Evolutionary conservation across 2,329 filamentous ascomycete genomes (phyloP), one percentile per base, ranked within the genome.

Genomic region (Xylaria sp.): DNA sequence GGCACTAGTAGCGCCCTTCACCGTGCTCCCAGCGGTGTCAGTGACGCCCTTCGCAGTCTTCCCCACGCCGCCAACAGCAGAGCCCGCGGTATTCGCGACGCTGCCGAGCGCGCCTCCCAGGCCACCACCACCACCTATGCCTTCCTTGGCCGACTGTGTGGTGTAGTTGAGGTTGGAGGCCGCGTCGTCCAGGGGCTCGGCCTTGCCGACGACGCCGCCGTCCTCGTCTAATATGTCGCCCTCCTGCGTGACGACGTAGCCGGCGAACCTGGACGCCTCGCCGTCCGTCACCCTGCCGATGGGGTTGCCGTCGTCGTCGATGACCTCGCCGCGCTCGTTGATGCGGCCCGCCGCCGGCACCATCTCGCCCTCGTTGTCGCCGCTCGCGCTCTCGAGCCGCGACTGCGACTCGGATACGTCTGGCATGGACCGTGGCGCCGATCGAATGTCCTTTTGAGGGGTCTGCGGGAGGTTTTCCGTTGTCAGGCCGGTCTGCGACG

Each of bases 241-340:
- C 54, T 78, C 73, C 55, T 77, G 75, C 10, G 73, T 73, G 49
- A 78, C 74, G 51, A 79, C 62, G 61, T 68, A 73, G 48, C 71
- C 71, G 13, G 65, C 57, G 47, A 75, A 72, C 17, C 72, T 70
- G 8, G 68, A 64, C 5, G 70, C 63, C 31, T 74, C 64, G 37
- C 71, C 70, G 54, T 69, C 63, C 31, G 74, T 74, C 8, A 79
- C 77, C 52, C 75, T 76, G 53, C 79, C 80, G 44, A 82, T 78
- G 15, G 80, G 72, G 59, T 80, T 80, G 9, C 80, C 81, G 49
- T 85, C 82, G 29, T 83, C 80, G 71, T 85, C 83, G 33, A 86
- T 75, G 10, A 86, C 80, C 63, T 84, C 81, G n/a, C 84, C 84
- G 54, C 83, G 79, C 58, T 80, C 80, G 67, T 81, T 85, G 60